Conservation (phyloP, 495 filamentous ascomycete genomes). For the Rostrohypoxylon terebratum region DNA sequence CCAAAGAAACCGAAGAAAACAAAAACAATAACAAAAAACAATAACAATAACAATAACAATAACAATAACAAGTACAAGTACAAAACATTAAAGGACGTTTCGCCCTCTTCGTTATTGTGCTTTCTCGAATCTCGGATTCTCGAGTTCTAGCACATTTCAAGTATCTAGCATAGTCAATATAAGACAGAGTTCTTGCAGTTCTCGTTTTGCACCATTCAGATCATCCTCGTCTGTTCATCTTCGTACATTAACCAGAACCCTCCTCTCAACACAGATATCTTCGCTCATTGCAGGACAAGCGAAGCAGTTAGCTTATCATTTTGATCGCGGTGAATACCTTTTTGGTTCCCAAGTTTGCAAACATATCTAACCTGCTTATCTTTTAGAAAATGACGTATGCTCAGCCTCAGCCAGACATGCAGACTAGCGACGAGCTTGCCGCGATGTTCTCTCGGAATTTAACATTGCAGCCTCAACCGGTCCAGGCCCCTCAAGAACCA, state of each 20-base stretch:
- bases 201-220: slow-evolving; percentile 49
- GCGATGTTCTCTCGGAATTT: slow-evolving; percentile 75
- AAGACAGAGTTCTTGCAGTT: slow-evolving; percentile 58
- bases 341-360: not conserved
- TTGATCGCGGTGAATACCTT: slow-evolving; percentile 36
- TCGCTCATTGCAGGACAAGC: slow-evolving; percentile 7
- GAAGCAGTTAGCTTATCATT: slow-evolving; percentile 21
- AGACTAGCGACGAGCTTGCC: slow-evolving; percentile 73
- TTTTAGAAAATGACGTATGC: slow-evolving; percentile 51
- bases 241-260: slow-evolving; percentile 35
- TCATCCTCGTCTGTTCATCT: slow-evolving; percentile 29
- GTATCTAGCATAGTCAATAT: slow-evolving; percentile 68
- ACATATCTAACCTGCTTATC: slow-evolving; percentile 10
- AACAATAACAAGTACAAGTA: too few species aligned
- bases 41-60: too few species aligned
- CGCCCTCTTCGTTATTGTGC: slow-evolving; percentile 18
- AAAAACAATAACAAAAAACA: too few species aligned
- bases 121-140: not conserved
- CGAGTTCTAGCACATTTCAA: slow-evolving; percentile 45
- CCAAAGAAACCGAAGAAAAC: slow-evolving; percentile 11
- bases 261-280: slow-evolving; percentile 26
- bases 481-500: slow-evolving; percentile 44
- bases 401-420: slow-evolving; percentile 58
- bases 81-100: slow-evolving; percentile 23
- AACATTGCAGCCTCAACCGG: slow-evolving; percentile 60